These are phyloP conservation scores for Microsporum ferrugineum DNA, from an alignment of 2,329 filamentous ascomycete genomes.

Conservation along the genomic window DNA sequence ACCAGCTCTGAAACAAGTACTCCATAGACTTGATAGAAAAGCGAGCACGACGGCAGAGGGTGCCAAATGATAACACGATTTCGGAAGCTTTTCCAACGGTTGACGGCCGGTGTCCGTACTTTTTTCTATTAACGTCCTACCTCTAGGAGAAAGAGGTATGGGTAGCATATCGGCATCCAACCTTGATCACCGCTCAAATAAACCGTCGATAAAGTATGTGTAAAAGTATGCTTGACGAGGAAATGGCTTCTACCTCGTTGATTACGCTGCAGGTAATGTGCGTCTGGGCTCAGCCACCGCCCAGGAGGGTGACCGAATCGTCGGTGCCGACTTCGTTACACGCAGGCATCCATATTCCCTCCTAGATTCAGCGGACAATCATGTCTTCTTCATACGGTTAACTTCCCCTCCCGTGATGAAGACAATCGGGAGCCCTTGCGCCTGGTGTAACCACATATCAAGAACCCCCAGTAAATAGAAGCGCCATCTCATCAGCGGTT, in stretches of 20 bases:
- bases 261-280: background rate
- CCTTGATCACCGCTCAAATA: background rate
- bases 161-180: no score
- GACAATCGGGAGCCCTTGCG: background rate
- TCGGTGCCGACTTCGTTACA: background rate
- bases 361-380: background rate
- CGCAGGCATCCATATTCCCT: background rate
- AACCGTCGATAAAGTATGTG: background rate
- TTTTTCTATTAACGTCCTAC: background rate
- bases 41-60: background rate
- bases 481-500: background rate
- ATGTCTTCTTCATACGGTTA: background rate
- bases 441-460: background rate
- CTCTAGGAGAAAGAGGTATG: no score
- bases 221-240: background rate
- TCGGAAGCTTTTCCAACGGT: background rate
- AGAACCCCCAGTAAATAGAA: background rate
- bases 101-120: background rate
- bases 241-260: background rate
- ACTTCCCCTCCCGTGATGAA: background rate
- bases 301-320: background rate
- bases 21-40: background rate
- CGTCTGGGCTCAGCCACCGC: background rate
- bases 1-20: background rate
- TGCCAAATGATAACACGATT: background rate